phyloP scores from a whole-genome alignment of 768 basidiomycete genomes.

The Crassisporium funariophilum region DNA sequence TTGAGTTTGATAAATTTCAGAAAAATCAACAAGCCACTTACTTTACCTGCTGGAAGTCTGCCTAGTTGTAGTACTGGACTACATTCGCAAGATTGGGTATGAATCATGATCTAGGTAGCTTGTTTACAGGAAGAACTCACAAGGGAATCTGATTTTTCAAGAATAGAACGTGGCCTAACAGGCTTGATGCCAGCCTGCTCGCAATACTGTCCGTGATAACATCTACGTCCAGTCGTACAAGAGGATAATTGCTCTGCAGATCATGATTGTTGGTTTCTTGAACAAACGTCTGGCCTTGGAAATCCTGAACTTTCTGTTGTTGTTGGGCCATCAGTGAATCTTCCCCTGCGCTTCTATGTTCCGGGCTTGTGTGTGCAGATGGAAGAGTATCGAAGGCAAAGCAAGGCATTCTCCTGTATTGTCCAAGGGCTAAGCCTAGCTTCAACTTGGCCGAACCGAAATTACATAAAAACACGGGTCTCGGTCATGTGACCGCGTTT shows the following conservation, averaged over 20 bases:
- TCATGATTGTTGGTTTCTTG: too few species aligned
- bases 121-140: slow-evolving; percentile 45
- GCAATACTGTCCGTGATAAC: slow-evolving; percentile 60
- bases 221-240: slow-evolving; percentile 50
- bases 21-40: slow-evolving; percentile 20
- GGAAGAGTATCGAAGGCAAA: too few species aligned
- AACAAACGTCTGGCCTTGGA: too few species aligned
- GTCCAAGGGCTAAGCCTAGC: too few species aligned
- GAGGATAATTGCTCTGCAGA: slow-evolving; percentile 27
- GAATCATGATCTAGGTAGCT: background rate
- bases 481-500: too few species aligned
- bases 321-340: too few species aligned
- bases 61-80: slow-evolving; percentile 71
- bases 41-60: slow-evolving; percentile 52
- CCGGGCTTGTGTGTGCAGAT: too few species aligned
- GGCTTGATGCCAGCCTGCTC: slow-evolving; percentile 58
- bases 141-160: slow-evolving; percentile 80
- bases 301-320: background rate
- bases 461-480: too few species aligned
- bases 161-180: slow-evolving; percentile 73
- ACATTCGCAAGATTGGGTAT: background rate
- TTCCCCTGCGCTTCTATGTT: too few species aligned
- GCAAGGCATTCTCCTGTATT: too few species aligned
- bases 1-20: background rate
- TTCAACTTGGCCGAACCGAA: too few species aligned